Evolutionary conservation across 148 eudicot species (phyloP).

Genomic region (Fagopyrum tataricum): DNA sequence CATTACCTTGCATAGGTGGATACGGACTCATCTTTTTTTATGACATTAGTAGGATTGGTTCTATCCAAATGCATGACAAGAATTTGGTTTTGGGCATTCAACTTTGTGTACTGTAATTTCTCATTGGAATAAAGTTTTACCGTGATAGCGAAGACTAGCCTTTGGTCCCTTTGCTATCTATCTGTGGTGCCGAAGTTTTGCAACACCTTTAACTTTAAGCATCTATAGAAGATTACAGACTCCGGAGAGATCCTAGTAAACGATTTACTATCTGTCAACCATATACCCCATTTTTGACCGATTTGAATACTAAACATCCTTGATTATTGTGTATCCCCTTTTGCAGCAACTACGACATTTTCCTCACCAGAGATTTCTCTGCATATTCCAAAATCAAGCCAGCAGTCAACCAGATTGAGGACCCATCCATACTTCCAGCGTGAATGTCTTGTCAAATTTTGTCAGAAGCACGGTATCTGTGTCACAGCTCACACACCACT

Average conservation of each 20-base stretch:
- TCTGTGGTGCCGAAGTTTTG: not conserved
- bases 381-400: slow-evolving; percentile 92
- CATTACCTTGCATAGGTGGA: not conserved
- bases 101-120: not conserved
- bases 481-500: slow-evolving; percentile 96
- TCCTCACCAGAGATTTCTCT: slow-evolving; percentile 79
- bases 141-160: not conserved
- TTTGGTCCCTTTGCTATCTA: not conserved
- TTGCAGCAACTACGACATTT: slow-evolving; percentile 92
- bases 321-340: not conserved
- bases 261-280: not conserved
- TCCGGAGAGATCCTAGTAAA: not conserved
- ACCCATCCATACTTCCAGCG: slow-evolving; percentile 95
- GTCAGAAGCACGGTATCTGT: slow-evolving; percentile 75
- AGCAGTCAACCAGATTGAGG: slow-evolving; percentile 94
- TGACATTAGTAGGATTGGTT: not conserved
- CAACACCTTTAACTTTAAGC: not conserved
- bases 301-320: not conserved
- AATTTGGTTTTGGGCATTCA: not conserved
- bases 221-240: not conserved
- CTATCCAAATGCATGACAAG: not conserved
- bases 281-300: not conserved
- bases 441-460: slow-evolving; percentile 76
- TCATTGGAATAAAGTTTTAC: not conserved
- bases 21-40: not conserved